These are phyloP conservation scores for Tubosaeta sp. DNA, from an alignment of 768 basidiomycete species.

Conservation along the genomic window DNA sequence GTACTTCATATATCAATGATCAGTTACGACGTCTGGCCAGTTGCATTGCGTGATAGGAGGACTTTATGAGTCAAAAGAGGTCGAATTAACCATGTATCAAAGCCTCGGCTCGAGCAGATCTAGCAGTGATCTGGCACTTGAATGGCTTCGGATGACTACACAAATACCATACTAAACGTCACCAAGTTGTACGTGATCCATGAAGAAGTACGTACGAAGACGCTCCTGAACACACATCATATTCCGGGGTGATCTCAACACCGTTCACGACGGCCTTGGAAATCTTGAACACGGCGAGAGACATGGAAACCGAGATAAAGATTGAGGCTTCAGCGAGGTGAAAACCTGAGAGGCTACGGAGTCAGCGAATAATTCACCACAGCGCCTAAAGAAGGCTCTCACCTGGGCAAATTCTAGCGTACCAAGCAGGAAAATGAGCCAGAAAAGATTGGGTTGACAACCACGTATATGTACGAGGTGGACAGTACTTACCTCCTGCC, in stretches of 20 bases:
- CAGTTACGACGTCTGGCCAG: too few relatives aligned
- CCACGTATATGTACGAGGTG: not conserved
- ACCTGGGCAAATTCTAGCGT: slow-evolving; percentile 23
- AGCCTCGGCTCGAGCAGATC: not conserved
- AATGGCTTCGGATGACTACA: not conserved
- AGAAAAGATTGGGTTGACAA: too few relatives aligned
- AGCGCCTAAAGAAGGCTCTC: not conserved
- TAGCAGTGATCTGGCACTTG: not conserved
- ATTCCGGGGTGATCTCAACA: slow-evolving; percentile 39
- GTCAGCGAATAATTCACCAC: not conserved
- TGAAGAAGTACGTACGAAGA: slow-evolving; percentile 36
- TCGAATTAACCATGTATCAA: not conserved
- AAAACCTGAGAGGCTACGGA: slow-evolving; percentile 11
- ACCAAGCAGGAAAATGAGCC: too few relatives aligned
- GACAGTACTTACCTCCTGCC: slow-evolving; percentile 22
- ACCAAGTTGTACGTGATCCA: too few relatives aligned
- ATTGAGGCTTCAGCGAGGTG: slow-evolving; percentile 28
- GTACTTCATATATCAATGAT: too few relatives aligned
- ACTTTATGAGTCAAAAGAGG: too few relatives aligned
- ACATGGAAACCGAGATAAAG: slow-evolving; percentile 28
- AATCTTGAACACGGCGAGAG: slow-evolving; percentile 45
- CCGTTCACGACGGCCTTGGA: slow-evolving; percentile 39
- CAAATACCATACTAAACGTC: not conserved
- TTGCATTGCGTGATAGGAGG: too few relatives aligned
- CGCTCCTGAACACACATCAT: slow-evolving; percentile 36